phyloP scores from a whole-genome alignment of 306 rosid species.

The Castanea sativa region DNA sequence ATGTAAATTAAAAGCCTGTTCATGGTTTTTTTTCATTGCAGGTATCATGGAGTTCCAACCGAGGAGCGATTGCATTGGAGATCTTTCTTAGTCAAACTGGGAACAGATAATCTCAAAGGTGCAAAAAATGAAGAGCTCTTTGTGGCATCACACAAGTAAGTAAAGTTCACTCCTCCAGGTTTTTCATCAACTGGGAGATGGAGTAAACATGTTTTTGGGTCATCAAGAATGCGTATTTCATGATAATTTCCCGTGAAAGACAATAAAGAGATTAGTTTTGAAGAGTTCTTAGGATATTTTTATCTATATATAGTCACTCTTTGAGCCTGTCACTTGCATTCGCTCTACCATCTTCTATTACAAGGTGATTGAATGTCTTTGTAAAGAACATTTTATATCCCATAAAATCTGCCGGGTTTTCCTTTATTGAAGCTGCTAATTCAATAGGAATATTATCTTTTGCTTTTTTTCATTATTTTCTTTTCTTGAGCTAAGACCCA shows the following conservation, averaged over 20 bases:
- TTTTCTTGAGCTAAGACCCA: not conserved
- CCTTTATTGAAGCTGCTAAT: not conserved
- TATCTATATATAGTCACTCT: not conserved
- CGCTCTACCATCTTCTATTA: not conserved
- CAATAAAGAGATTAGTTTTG: not conserved
- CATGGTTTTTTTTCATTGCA: constrained; percentile 12
- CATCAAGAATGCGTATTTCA: not conserved
- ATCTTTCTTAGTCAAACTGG: constrained; percentile 87
- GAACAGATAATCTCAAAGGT: constrained; percentile 94
- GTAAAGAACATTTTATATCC: not conserved
- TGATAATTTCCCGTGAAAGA: not conserved
- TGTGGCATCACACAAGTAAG: constrained; percentile 94
- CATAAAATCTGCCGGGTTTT: not conserved
- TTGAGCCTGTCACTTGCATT: not conserved
- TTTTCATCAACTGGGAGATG: not conserved
- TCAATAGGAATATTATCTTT: not conserved
- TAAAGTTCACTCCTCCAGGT: not conserved
- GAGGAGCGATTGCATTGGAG: constrained; percentile 98
- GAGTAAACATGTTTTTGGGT: not conserved
- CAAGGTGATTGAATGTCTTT: not conserved
- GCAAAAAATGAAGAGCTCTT: constrained; percentile 89
- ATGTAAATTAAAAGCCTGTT: no score
- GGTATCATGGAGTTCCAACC: constrained; percentile 94
- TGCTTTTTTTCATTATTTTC: not conserved
- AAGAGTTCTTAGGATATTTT: not conserved